A percentile compares a stretch with the other conserved stretches of the same genome.
phyloP scores from a whole-genome alignment of 2,329 filamentous ascomycete species.

The Claviceps citrina region DNA sequence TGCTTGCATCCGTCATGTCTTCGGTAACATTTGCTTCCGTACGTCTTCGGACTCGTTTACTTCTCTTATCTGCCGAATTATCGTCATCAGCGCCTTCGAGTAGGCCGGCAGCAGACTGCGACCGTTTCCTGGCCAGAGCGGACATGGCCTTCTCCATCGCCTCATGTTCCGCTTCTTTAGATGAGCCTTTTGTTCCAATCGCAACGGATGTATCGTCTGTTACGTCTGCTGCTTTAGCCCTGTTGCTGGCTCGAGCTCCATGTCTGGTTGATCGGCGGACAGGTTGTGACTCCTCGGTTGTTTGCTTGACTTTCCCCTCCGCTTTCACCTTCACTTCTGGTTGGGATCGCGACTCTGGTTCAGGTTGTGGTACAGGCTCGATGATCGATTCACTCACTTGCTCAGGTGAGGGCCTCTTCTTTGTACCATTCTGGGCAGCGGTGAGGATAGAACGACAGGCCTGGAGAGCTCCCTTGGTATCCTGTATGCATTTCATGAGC shows the following conservation, averaged over 20 bases:
- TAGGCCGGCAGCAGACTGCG: conserved; percentile 45
- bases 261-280: conserved; percentile 6
- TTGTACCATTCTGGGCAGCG: conserved; percentile 8
- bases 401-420: conserved; percentile 6
- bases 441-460: conserved; percentile 16
- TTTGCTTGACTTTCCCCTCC: conserved; percentile 2
- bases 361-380: not conserved
- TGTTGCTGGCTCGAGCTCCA: conserved; percentile 2
- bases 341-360: not conserved
- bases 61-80: conserved; percentile 41
- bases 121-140: conserved; percentile 39
- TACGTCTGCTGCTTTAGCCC: conserved; percentile 3
- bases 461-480: conserved; percentile 15
- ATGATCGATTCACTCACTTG: not conserved
- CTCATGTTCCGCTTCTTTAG: conserved; percentile 15
- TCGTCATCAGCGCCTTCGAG: conserved; percentile 42
- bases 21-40: conserved; percentile 36
- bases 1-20: conserved; percentile 36
- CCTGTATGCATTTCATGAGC: conserved; percentile 18
- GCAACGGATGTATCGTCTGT: conserved; percentile 13
- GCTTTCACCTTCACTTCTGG: not conserved
- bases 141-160: conserved; percentile 24
- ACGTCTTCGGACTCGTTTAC: conserved; percentile 45
- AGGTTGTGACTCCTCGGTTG: conserved; percentile 2
- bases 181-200: conserved; percentile 10